Conservation (phyloP, 2,329 filamentous ascomycete genomes). For the Ascocoryne sarcoides region DNA sequence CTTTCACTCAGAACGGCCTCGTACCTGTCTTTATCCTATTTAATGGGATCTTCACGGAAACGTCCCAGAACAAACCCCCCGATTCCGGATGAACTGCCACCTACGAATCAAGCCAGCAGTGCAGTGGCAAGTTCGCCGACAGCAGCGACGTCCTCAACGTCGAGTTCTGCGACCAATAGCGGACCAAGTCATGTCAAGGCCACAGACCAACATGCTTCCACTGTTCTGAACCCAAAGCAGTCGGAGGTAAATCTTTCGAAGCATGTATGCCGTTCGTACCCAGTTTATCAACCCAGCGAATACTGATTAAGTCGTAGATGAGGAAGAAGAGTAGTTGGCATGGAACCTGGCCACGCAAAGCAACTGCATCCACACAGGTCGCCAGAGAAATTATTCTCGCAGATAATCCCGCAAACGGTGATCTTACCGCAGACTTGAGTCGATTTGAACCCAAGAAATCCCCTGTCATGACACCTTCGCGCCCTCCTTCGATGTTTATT, state of each 20-base stretch:
- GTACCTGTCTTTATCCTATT: not conserved
- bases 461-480: slow-evolving; percentile 9
- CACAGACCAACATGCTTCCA: slow-evolving; percentile 7
- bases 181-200: slow-evolving; percentile 3
- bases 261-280: slow-evolving; percentile 7
- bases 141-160: too few relatives aligned
- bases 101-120: not conserved
- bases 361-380: slow-evolving; percentile 49
- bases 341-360: slow-evolving; percentile 48
- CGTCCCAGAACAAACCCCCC: not conserved
- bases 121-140: slow-evolving; percentile 1
- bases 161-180: too few relatives aligned
- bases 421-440: slow-evolving; percentile 18
- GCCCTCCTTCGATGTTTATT: slow-evolving; percentile 26
- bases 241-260: slow-evolving; percentile 9
- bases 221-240: slow-evolving; percentile 8
- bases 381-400: slow-evolving; percentile 53
- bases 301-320: not conserved
- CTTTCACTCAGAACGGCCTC: not conserved
- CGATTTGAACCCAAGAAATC: slow-evolving; percentile 23
- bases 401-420: slow-evolving; percentile 27
- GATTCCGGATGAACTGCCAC: not conserved
- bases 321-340: slow-evolving; percentile 2
- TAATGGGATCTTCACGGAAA: slow-evolving; percentile 1
- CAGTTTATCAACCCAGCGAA: not conserved